Evolutionary conservation across 441 rosid species (phyloP).

Genomic region (Croton setiger): DNA sequence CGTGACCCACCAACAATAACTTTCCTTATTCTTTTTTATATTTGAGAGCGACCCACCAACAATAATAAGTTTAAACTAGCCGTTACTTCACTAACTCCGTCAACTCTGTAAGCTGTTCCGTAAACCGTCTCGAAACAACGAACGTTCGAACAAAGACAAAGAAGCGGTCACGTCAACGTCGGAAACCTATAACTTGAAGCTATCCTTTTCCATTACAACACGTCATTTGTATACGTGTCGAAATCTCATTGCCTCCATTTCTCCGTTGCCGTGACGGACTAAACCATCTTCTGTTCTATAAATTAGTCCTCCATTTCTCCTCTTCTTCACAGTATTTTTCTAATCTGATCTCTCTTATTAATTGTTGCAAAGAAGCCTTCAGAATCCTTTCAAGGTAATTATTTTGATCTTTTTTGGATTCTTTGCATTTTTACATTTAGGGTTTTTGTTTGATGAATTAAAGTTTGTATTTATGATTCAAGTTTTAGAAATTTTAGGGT

Average conservation of each 20-base stretch:
- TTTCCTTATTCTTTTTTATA: no score
- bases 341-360: neutral
- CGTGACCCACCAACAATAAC: neutral
- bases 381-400: neutral
- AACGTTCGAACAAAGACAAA: no score
- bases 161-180: neutral
- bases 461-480: no score
- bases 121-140: neutral
- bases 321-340: neutral
- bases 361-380: neutral
- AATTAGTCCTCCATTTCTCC: neutral
- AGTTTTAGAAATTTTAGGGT: neutral
- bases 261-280: neutral
- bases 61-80: neutral
- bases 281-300: conserved; percentile 7
- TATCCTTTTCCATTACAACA: conserved; percentile 10
- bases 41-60: neutral
- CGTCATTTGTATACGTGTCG: conserved; percentile 3
- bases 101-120: neutral
- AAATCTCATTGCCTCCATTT: neutral
- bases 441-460: neutral
- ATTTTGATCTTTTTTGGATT: neutral
- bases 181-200: conserved; percentile 4
- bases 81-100: neutral
- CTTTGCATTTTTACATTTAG: neutral